Percentiles rank a stretch among this genome's conserved stretches.
Evolutionary conservation across 805 yeast genomes (phyloP).

Genomic region (Schwanniomyces occidentalis): DNA sequence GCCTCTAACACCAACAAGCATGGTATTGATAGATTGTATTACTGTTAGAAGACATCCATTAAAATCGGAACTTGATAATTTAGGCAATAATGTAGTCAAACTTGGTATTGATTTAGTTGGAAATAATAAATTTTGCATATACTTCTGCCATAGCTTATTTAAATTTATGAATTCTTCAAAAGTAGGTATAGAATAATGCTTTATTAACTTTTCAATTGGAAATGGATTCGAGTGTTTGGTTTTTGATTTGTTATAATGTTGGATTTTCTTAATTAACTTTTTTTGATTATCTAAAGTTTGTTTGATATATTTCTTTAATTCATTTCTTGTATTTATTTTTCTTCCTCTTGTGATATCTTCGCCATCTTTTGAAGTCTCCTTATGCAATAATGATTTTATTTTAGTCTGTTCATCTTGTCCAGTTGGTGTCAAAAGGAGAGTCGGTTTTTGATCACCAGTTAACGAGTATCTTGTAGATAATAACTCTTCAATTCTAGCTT

Average conservation of each 20-base stretch:
- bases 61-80: conserved; percentile 75
- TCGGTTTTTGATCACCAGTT: conserved; percentile 48
- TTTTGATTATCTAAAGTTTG: conserved; percentile 40
- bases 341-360: conserved; percentile 22
- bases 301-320: conserved; percentile 43
- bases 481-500: conserved; percentile 38
- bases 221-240: conserved; percentile 23
- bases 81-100: conserved; percentile 42
- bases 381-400: conserved; percentile 18
- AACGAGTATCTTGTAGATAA: conserved; percentile 47
- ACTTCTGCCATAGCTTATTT: conserved; percentile 71
- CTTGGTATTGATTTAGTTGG: conserved; percentile 25
- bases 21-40: conserved; percentile 52
- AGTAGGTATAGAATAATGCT: conserved; percentile 31
- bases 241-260: conserved; percentile 22
- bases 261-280: conserved; percentile 36
- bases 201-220: conserved; percentile 22
- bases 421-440: conserved; percentile 41
- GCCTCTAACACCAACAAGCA: conserved; percentile 64
- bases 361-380: conserved; percentile 8
- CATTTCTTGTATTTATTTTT: conserved; percentile 35
- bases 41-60: conserved; percentile 74
- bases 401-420: conserved; percentile 19
- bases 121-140: conserved; percentile 58
- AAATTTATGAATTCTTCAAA: conserved; percentile 55